Evolutionary conservation across 2,329 filamentous ascomycete genomes (phyloP).

Genomic region (Esteya vermicola): DNA sequence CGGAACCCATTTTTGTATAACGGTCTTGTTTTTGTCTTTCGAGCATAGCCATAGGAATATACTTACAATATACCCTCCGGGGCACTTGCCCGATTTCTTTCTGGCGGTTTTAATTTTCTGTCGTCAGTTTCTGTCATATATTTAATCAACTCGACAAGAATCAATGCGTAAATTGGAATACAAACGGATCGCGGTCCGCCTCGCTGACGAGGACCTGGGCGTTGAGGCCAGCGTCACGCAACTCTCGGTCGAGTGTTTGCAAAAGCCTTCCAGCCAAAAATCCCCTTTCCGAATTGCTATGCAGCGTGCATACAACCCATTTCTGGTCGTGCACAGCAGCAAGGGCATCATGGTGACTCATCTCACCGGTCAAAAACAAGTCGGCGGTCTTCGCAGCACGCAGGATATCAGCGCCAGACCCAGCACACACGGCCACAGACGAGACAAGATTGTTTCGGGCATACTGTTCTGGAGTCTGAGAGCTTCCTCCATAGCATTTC

Average conservation of each 20-base stretch:
- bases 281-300: constrained; percentile 82
- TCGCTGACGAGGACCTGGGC: constrained; percentile 62
- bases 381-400: constrained; percentile 53
- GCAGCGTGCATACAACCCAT: constrained; percentile 73
- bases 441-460: constrained; percentile 41
- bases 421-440: constrained; percentile 76
- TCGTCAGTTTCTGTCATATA: too few relatives aligned
- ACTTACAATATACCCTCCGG: too few relatives aligned
- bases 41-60: background rate
- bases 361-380: constrained; percentile 78
- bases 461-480: constrained; percentile 18
- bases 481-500: constrained; percentile 45
- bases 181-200: constrained; percentile 76
- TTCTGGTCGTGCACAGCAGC: constrained; percentile 72
- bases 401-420: constrained; percentile 69
- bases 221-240: constrained; percentile 34
- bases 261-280: constrained; percentile 63
- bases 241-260: constrained; percentile 43
- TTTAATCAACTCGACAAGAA: too few relatives aligned
- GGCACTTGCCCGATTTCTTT: too few relatives aligned
- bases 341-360: constrained; percentile 85
- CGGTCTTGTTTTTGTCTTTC: background rate
- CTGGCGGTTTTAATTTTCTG: too few relatives aligned
- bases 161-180: too few relatives aligned
- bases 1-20: background rate